These are phyloP conservation scores for Vigna radiata DNA, from an alignment of 306 rosid genomes.

Conservation along the genomic window DNA sequence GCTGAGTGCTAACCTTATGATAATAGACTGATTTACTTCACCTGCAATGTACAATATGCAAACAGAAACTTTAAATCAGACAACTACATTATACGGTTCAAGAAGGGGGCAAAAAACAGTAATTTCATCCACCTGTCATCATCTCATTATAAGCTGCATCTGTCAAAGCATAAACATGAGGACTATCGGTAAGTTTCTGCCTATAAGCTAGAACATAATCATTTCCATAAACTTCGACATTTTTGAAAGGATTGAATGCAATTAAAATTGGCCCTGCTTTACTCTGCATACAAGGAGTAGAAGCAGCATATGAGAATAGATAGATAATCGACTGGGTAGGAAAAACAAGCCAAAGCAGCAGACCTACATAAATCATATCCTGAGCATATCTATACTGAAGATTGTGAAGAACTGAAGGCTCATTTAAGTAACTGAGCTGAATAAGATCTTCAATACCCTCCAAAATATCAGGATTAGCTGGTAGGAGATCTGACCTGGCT, in stretches of 20 bases:
- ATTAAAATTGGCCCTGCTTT: constrained; percentile 91
- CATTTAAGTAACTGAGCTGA: constrained; percentile 92
- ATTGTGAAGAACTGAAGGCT: constrained; percentile 88
- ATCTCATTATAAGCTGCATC: constrained; percentile 84
- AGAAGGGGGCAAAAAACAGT: constrained; percentile 27
- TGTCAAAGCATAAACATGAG: constrained; percentile 85
- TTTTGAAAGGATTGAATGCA: constrained; percentile 91
- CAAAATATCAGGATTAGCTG: constrained; percentile 90
- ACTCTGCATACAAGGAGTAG: constrained; percentile 66
- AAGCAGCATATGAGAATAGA: constrained; percentile 40
- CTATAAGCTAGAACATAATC: constrained; percentile 67
- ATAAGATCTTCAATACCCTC: constrained; percentile 93
- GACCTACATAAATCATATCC: constrained; percentile 83
- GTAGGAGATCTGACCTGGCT: constrained; percentile 65
- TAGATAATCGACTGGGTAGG: constrained; percentile 24
- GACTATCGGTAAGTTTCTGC: constrained; percentile 61
- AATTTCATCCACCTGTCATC: constrained; percentile 68
- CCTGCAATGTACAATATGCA: constrained; percentile 64
- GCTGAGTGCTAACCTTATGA: constrained; percentile 75
- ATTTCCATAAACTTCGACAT: constrained; percentile 67
- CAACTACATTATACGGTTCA: constrained; percentile 31
- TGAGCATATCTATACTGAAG: constrained; percentile 76
- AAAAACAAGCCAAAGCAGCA: constrained; percentile 43
- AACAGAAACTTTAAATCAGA: constrained; percentile 46
- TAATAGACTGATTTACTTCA: constrained; percentile 86